Evolutionary conservation across 2,329 filamentous ascomycete species (phyloP), one percentile per base, ranked within the genome.

Genomic region (Colletotrichum tropicale): DNA sequence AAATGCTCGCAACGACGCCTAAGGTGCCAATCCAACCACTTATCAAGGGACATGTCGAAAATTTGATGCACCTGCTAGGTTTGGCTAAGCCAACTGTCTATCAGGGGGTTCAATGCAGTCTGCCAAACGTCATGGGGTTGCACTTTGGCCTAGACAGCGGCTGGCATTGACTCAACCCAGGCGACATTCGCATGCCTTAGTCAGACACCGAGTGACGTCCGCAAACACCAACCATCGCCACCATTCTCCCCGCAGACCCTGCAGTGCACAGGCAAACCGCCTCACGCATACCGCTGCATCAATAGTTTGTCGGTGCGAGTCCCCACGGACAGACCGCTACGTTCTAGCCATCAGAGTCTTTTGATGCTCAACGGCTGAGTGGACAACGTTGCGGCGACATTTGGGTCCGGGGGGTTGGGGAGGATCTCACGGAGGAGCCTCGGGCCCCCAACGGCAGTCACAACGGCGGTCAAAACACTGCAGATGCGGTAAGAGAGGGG

Each of bases 391-490:
- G 73, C 69, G 73, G 56, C 64, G 30, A 58, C 36, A 64, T 16
- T 62, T 73, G 65, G 70, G 64, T 52, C 64, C 21, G 52, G 64
- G 74, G 60, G 74, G 74, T 74, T 73, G 74, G 74, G 70, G 64
- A 52, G 52, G 68, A 62, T 65, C 60, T 65, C 60, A 24, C 21
- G 28, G 56, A 66, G 61, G 64, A 73, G 64, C 26, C 69, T 48
- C 55, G 62, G 70, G 56, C 24, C 61, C 43, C 69, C 55, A 30
- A 64, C 68, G 55, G 36, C 52, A 62, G 62, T 75, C 70, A 75
- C 73, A 75, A 75, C 70, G 38, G 74, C 74, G 74, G 74, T 75
- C 74, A 75, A 75, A 75, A 64, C 64, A 48, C 28, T 55, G 55
- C 68, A 62, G 38, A 69, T 60, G 70, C 55, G 52, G 60, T 43